Evolutionary conservation across 345 rosid genomes (phyloP), one percentile per base, ranked within the genome.

Genomic region (Diplotaxis tenuifolia): DNA sequence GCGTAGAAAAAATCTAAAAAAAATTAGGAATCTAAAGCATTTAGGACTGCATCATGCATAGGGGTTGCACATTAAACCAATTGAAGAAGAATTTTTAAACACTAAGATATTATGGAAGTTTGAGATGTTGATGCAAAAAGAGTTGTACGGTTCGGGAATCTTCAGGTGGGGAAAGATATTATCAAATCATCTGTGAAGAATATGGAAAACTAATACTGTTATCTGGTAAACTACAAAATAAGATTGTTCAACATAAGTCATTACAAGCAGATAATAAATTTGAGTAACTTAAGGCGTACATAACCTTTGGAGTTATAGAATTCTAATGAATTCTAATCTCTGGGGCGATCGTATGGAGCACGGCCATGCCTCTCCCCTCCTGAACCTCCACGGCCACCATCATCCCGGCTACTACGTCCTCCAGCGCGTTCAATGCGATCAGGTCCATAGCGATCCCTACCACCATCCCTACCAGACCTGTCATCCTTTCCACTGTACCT

Each of bases 301-400:
- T 76, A 76, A 75, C 80, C 21, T 28, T 49, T 58, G 56, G 68
- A 49, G 49, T n/a, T n/a, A n/a, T 8, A 40, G 52, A 45, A 53
- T 21, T 60, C 77, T 72, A 78, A 70, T 77, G 62, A 59, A 52
- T 52, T 34, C 64, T 83, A 69, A 62, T 85, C 18, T 81, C 88
- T 47, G 25, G 93, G 91, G 62, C 96, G 96, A 29, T 93, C 93
- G 70, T 93, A 90, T 23, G 98, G 93, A 77, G 90, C 98, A 71
- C 96, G 92, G 64, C 68, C 78, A 57, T 85, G 85, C 69, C 92
- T 86, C 81, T 92, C 98, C 71, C 78, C 78, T 80, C 91, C 96
- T 68, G 84, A 50, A 71, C 83, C 86, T 69, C 91, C 98, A 75
- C 90, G 93, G 72, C 81, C 69, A 49, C 95, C 93, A 58, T 76